phyloP scores from a whole-genome alignment of 768 basidiomycete genomes.

The Rhodotorula graminis region DNA sequence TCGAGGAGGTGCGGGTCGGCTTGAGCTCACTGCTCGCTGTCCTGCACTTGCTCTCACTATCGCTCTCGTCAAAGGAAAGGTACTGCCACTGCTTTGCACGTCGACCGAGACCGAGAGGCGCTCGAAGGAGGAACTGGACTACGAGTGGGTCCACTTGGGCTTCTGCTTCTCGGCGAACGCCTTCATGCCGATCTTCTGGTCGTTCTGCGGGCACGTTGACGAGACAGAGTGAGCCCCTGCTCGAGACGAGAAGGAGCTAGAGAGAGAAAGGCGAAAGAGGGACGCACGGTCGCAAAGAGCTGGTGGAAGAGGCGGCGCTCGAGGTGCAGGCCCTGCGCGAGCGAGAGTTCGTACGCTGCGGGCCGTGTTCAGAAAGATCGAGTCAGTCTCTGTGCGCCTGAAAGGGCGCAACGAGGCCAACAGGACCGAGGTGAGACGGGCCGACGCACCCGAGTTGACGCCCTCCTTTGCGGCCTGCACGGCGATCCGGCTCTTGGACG shows the following conservation, averaged over 20 bases:
- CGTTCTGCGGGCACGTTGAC: conserved; percentile 27
- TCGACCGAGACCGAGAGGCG: background rate
- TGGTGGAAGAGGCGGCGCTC: conserved; percentile 87
- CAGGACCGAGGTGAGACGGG: background rate
- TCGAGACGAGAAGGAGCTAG: too few relatives aligned
- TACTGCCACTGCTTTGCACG: too few relatives aligned
- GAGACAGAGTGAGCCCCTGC: background rate
- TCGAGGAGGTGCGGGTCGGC: too few relatives aligned
- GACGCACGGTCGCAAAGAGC: conserved; percentile 69
- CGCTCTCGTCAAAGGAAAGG: too few relatives aligned
- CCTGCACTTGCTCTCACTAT: too few relatives aligned
- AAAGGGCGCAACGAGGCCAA: background rate
- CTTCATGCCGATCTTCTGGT: conserved; percentile 63
- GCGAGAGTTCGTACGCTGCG: conserved; percentile 69
- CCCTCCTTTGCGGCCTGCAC: conserved; percentile 86
- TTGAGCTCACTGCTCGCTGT: too few relatives aligned
- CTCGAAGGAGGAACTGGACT: background rate
- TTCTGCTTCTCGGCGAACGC: conserved; percentile 94
- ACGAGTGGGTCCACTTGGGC: conserved; percentile 68
- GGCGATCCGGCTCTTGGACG: conserved; percentile 73
- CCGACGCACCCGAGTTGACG: conserved; percentile 69
- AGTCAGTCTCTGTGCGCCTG: background rate
- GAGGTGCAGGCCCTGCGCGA: conserved; percentile 76
- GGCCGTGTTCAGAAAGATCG: background rate
- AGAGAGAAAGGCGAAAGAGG: background rate